phyloP scores from a whole-genome alignment of 768 basidiomycete genomes.

The Boletus barrowsii region DNA sequence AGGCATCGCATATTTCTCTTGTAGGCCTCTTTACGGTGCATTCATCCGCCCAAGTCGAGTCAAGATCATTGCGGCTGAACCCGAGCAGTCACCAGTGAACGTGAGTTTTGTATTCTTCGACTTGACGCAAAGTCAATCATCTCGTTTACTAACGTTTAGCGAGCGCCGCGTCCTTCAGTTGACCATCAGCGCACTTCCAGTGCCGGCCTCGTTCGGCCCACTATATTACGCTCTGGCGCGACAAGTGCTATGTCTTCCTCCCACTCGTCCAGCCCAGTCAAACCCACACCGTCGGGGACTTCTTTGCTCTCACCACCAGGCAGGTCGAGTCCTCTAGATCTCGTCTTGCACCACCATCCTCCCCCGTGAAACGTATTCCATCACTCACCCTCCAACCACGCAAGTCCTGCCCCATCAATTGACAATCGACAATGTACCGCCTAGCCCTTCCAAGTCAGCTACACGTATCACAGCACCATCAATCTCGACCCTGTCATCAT shows the following conservation, averaged over 20 bases:
- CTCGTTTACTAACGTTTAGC: too few species aligned
- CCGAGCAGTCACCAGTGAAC: constrained; percentile 23
- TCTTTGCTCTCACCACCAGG: constrained; percentile 31
- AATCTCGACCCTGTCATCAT: constrained; percentile 1
- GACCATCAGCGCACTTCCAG: constrained; percentile 65
- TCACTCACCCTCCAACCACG: constrained; percentile 47
- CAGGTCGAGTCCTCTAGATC: constrained; percentile 23
- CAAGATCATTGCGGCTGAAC: constrained; percentile 47
- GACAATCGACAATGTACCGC: constrained; percentile 34
- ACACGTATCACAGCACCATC: constrained; percentile 27
- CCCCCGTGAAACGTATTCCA: constrained; percentile 58
- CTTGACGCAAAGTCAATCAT: background rate
- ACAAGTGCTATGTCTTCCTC: constrained; percentile 46
- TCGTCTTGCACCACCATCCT: constrained; percentile 37
- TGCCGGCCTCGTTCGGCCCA: constrained; percentile 39
- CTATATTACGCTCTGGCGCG: constrained; percentile 36
- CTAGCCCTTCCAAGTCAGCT: constrained; percentile 25
- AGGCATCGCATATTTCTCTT: constrained; percentile 78
- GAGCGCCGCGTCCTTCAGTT: constrained; percentile 32
- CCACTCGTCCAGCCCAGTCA: constrained; percentile 64
- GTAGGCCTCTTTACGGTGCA: constrained; percentile 73
- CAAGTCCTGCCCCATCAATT: constrained; percentile 47
- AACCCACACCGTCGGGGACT: constrained; percentile 31
- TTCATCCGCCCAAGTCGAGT: constrained; percentile 89
- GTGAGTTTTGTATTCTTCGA: constrained; percentile 16